phyloP scores from a whole-genome alignment of 1,284 basidiomycete species.

The Ceratobasidium sp. region DNA sequence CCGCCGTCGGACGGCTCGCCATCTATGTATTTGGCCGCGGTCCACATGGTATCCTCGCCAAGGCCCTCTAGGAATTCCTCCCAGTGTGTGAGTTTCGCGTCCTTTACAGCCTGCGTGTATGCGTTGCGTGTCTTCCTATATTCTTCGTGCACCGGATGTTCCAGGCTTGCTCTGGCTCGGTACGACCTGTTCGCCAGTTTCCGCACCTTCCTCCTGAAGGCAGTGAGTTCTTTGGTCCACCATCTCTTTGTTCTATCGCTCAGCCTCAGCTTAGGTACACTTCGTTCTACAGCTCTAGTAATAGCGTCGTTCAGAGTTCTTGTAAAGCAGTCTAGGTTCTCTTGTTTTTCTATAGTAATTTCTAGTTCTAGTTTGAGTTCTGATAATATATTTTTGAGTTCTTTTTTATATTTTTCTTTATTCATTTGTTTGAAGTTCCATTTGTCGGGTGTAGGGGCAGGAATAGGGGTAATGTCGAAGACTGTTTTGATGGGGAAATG shows the following conservation, averaged over 20 bases:
- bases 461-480: no score
- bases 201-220: neutral
- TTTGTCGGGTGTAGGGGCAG: no score
- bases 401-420: no score
- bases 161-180: neutral
- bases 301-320: no score
- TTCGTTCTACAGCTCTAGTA: neutral
- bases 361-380: no score
- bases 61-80: constrained; percentile 22
- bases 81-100: constrained; percentile 34
- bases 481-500: no score
- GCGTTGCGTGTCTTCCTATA: neutral
- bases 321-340: no score
- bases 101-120: neutral
- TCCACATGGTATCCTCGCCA: constrained; percentile 38
- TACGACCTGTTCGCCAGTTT: neutral
- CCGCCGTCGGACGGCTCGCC: neutral
- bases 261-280: neutral
- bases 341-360: no score
- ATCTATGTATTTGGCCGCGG: constrained; percentile 14
- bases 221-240: neutral
- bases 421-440: no score
- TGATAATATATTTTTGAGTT: no score
- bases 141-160: no score
- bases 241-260: neutral